These are phyloP conservation scores for Alloteropsis semialata DNA, from an alignment of 176 grass and related monocot genomes.

Conservation along the genomic window DNA sequence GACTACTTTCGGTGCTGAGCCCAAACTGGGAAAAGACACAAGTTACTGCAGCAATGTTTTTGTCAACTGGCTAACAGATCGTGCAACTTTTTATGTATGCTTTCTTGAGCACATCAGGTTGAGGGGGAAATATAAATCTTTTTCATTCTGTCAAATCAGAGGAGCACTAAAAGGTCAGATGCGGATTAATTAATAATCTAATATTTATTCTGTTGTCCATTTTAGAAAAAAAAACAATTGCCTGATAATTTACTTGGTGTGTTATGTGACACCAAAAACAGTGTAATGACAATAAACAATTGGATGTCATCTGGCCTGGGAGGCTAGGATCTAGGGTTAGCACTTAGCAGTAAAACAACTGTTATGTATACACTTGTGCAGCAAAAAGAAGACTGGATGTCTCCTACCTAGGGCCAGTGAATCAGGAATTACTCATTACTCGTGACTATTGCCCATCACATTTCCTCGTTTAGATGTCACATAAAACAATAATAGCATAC, in stretches of 20 bases:
- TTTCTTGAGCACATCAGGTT: background rate
- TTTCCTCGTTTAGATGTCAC: constrained; percentile 5
- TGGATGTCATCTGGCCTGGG: background rate
- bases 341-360: too few relatives aligned
- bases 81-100: background rate
- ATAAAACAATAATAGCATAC: constrained; percentile 15
- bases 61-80: background rate
- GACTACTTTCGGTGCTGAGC: background rate
- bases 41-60: background rate
- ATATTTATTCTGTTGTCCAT: background rate
- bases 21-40: background rate
- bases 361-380: too few relatives aligned
- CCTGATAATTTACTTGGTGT: background rate
- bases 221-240: background rate
- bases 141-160: constrained; percentile 10
- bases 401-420: background rate
- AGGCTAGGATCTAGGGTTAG: background rate
- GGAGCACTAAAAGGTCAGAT: background rate
- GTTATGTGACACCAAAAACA: background rate
- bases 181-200: background rate
- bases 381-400: too few relatives aligned
- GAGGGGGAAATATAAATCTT: background rate
- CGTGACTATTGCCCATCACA: background rate
- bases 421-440: background rate
- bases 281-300: background rate